These are phyloP conservation scores for Mortierella polycephala DNA, from an alignment of 371 early-diverging fungal species.

Conservation along the genomic window DNA sequence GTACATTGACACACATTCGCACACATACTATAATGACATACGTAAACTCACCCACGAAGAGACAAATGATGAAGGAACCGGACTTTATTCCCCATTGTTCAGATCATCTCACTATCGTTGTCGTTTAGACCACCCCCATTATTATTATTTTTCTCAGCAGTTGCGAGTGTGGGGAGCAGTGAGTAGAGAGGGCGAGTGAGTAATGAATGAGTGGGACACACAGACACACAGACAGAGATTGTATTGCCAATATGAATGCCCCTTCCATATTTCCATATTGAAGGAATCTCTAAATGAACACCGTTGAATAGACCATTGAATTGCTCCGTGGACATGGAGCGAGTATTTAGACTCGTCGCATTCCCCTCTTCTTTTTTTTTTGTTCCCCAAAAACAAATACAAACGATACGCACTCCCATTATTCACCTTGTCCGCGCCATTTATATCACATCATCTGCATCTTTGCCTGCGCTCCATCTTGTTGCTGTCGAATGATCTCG, in stretches of 20 bases:
- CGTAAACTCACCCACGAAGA: no score
- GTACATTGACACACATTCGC: no score
- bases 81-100: no score
- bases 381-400: not conserved
- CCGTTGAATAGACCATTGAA: not conserved
- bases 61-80: no score
- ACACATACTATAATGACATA: no score
- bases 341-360: no score
- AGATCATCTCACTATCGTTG: no score
- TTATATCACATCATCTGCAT: slow-evolving; percentile 12
- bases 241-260: not conserved
- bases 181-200: not conserved
- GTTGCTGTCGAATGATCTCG: slow-evolving; percentile 5
- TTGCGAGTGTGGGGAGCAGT: not conserved
- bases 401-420: not conserved
- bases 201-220: not conserved
- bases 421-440: not conserved
- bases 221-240: not conserved
- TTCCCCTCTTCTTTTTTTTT: not conserved
- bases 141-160: no score
- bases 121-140: no score
- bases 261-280: no score
- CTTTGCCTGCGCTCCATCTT: not conserved
- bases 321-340: no score
- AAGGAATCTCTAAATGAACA: no score